Evolutionary conservation across 768 basidiomycete species (phyloP).

Genomic region (Pisolithus microcarpus): DNA sequence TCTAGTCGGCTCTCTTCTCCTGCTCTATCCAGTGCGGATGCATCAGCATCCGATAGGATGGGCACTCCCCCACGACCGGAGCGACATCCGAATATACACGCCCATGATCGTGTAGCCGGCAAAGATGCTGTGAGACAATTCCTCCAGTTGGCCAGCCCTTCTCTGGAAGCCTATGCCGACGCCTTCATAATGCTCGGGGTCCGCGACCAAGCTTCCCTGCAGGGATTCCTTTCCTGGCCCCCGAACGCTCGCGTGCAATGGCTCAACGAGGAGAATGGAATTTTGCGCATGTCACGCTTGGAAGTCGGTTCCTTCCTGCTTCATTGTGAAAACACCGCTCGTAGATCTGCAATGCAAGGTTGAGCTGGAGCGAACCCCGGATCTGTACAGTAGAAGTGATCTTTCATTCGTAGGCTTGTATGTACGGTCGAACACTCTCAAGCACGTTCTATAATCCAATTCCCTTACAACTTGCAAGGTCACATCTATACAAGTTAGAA

Average conservation of each 20-base stretch:
- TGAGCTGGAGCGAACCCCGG: neutral
- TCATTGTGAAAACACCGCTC: slow-evolving; percentile 1
- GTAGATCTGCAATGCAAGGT: neutral
- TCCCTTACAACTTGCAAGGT: slow-evolving; percentile 2
- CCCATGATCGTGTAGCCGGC: neutral
- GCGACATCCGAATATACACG: too few relatives aligned
- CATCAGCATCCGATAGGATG: too few relatives aligned
- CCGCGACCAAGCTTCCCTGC: slow-evolving; percentile 14
- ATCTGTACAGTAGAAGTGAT: too few relatives aligned
- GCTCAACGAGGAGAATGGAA: slow-evolving; percentile 7
- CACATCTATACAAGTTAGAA: slow-evolving; percentile 1
- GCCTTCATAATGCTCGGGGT: slow-evolving; percentile 18
- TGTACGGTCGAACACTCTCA: neutral
- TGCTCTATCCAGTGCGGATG: too few relatives aligned
- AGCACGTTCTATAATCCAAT: slow-evolving; percentile 3
- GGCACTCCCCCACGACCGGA: too few relatives aligned
- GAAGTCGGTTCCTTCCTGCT: slow-evolving; percentile 15
- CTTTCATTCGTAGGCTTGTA: too few relatives aligned
- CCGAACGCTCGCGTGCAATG: slow-evolving; percentile 9
- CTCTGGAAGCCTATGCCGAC: slow-evolving; percentile 13
- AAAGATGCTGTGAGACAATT: slow-evolving; percentile 8
- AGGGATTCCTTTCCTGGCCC: slow-evolving; percentile 20
- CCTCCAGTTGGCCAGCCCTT: slow-evolving; percentile 15
- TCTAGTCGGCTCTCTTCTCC: too few relatives aligned
- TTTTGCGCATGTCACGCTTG: slow-evolving; percentile 15